phyloP scores from a whole-genome alignment of 1,284 basidiomycete species.

The Mycocalia duriaeana region DNA sequence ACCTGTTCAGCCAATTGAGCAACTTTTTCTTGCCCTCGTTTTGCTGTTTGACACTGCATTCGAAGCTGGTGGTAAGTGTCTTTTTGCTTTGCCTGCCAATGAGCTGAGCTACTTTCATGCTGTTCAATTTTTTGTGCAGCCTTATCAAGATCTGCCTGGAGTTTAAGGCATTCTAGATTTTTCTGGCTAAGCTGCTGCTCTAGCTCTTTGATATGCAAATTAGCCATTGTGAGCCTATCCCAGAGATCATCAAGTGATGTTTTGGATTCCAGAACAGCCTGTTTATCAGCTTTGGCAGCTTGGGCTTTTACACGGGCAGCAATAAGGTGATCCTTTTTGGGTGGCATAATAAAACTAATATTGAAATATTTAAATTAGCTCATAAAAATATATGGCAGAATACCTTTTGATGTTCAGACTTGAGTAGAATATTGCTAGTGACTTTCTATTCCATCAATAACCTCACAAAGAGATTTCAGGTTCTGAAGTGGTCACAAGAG shows the following conservation, averaged over 20 bases:
- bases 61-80: neutral
- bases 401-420: neutral
- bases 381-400: no score
- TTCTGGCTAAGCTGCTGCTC: neutral
- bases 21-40: neutral
- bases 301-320: neutral
- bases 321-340: neutral
- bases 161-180: neutral
- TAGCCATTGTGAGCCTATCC: neutral
- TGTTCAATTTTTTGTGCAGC: neutral
- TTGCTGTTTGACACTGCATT: neutral
- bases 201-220: neutral
- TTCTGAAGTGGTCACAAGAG: no score
- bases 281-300: neutral
- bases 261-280: neutral
- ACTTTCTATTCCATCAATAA: neutral
- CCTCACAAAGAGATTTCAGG: neutral
- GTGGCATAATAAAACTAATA: neutral
- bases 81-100: neutral
- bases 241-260: constrained; percentile 6
- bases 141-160: neutral
- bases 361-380: neutral
- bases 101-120: neutral
- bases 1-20: neutral
- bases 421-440: neutral